Evolutionary conservation across 192 early-diverging fungal species (phyloP), one percentile per base, ranked within the genome.

Genomic region (Geranomyces variabilis): DNA sequence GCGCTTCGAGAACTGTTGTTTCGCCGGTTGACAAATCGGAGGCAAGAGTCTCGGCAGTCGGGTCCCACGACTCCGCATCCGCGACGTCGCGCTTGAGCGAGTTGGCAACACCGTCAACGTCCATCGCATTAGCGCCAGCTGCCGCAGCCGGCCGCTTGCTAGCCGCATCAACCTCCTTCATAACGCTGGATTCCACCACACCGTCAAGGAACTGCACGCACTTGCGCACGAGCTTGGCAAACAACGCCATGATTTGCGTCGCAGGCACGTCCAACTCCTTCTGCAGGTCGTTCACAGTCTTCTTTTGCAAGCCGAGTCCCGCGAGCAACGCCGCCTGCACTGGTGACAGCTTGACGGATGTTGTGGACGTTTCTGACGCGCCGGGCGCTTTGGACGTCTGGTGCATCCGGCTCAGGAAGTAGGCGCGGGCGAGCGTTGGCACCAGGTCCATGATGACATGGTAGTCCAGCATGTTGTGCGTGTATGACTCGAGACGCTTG

Each of bases 401-500:
- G 21, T 83, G 73, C 22, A 91, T 81, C 59, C 83, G 81, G 24
- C 83, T 81, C 55, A 84, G 82, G 80, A 96, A 98, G 84, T 93
- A 94, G 24, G 91, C 80, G 53, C 80, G 77, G 26, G 94, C 88
- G 61, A 99, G 85, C 5, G 82, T 81, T 12, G 95, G 96, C 49
- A 97, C 74, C 70, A 99, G 73, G 69, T 99, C 97, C 57, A 98
- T 63, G 53, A 99, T 93, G 1, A 97, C 94, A 80, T 99, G 97
- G 82, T 97, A 96, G 78, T 99, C 97, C 57, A 97, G 77, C 78
- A 99, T 80, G 77, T 97, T 96, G 81, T 96, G 94, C 10, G 94
- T 83, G 74, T 98, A 99, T n/a, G 90, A 91, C 47, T 96, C 94
- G 31, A 99, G 87, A 43, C 97, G 93, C 80, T 96, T 97, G 68